A percentile compares a stretch with the other conserved stretches of the same genome.
Conservation (phyloP, 768 basidiomycete species). For the Lentinula guzmanii region DNA sequence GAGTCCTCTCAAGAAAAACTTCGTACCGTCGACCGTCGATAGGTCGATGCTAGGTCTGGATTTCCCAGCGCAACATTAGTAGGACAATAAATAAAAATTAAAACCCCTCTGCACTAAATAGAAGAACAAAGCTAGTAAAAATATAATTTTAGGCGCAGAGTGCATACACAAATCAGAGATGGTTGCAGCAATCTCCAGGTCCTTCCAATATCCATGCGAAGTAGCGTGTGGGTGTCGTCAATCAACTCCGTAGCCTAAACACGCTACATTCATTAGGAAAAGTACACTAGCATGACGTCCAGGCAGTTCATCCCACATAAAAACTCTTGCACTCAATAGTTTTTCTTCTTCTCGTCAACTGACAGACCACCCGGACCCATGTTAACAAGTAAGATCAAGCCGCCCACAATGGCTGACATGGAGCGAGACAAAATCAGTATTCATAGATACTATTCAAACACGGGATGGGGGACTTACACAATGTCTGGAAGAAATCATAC, state of each 20-base stretch:
- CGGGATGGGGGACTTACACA: conserved; percentile 40
- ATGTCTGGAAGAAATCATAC: conserved; percentile 99
- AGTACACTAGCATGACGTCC: not conserved
- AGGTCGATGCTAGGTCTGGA: too few relatives aligned
- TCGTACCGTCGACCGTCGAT: too few relatives aligned
- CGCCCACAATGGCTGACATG: conserved; percentile 80
- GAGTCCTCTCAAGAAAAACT: too few relatives aligned
- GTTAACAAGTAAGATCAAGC: conserved; percentile 94
- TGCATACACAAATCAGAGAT: not conserved
- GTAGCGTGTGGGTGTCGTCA: not conserved
- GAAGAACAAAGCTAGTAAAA: conserved; percentile 2
- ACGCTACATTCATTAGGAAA: not conserved
- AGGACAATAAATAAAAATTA: not conserved
- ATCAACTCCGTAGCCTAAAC: not conserved
- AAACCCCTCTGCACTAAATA: not conserved
- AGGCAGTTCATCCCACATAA: not conserved
- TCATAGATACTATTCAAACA: not conserved
- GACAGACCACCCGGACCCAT: conserved; percentile 98
- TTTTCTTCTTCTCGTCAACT: conserved; percentile 99
- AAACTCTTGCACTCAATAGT: conserved; percentile 38
- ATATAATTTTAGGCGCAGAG: conserved; percentile 1
- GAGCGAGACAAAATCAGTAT: conserved; percentile 1
- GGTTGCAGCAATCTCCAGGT: not conserved
- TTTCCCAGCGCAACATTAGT: not conserved
- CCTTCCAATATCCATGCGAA: not conserved